A percentile compares a stretch with the other conserved stretches of the same genome.
These are phyloP conservation scores for Xylaria sp. DNA, from an alignment of 2,329 filamentous ascomycete species.

Conservation along the genomic window DNA sequence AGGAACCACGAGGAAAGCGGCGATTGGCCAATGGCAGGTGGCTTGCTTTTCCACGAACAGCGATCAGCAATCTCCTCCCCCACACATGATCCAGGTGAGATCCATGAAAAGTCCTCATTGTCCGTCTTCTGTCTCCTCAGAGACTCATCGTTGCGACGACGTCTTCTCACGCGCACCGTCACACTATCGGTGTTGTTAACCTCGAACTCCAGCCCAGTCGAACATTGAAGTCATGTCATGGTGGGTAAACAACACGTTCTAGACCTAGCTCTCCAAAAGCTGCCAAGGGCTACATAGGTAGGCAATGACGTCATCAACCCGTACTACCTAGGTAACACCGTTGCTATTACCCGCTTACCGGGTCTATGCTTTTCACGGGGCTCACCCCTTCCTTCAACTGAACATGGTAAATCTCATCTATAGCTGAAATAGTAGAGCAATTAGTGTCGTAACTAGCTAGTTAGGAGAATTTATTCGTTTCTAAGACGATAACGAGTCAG, in stretches of 20 bases:
- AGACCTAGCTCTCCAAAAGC: not conserved
- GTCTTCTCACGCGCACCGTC: not conserved
- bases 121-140: conserved; percentile 25
- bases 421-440: too few relatives aligned
- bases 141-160: conserved; percentile 18
- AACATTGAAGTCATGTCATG: not conserved
- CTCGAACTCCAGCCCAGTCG: conserved; percentile 4
- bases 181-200: conserved; percentile 2
- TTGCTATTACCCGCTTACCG: not conserved
- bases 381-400: too few relatives aligned
- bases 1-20: conserved; percentile 44
- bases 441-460: too few relatives aligned
- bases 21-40: conserved; percentile 30
- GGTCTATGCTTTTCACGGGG: not conserved
- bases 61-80: conserved; percentile 30
- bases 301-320: conserved; percentile 6
- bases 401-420: too few relatives aligned
- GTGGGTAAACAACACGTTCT: conserved; percentile 18
- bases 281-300: not conserved
- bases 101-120: conserved; percentile 33
- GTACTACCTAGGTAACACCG: not conserved
- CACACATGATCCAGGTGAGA: conserved; percentile 29
- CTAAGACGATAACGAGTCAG: too few relatives aligned
- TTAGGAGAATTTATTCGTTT: too few relatives aligned
- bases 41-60: conserved; percentile 22